Percentiles rank a stretch among this genome's conserved stretches.
Evolutionary conservation across 2,329 filamentous ascomycete genomes (phyloP).

Genomic region (Tolypocladium ophioglossoides): DNA sequence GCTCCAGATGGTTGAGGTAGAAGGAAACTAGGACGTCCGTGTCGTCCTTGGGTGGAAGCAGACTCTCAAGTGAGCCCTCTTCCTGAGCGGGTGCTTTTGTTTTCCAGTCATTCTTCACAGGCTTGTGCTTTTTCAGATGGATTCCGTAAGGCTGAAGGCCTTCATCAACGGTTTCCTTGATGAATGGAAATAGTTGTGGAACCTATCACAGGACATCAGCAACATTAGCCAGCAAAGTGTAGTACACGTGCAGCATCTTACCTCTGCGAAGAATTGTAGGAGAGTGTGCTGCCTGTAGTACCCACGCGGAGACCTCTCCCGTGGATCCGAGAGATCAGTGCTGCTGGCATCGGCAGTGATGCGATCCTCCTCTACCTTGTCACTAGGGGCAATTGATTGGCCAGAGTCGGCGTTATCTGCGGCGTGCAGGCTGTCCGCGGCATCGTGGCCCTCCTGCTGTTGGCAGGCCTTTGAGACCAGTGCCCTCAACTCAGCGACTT

Average conservation of each 20-base stretch:
- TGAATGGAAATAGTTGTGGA: neutral
- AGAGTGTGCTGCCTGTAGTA: neutral
- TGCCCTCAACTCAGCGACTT: neutral
- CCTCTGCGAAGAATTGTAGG: neutral
- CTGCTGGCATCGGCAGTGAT: neutral
- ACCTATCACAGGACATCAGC: neutral
- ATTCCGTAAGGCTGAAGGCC: neutral
- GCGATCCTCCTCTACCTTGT: neutral
- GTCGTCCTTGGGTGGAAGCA: neutral
- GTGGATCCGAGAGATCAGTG: neutral
- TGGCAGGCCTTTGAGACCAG: neutral
- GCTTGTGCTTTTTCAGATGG: neutral
- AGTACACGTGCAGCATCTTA: neutral
- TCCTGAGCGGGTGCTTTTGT: neutral
- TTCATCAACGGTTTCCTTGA: neutral
- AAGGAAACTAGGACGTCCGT: neutral
- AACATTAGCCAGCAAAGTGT: neutral
- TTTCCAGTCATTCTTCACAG: neutral
- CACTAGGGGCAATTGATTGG: neutral
- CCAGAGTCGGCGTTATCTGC: neutral
- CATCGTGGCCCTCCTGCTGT: neutral
- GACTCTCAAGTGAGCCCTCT: neutral
- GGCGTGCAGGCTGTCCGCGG: neutral
- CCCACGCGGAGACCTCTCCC: neutral
- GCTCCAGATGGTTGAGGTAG: neutral